Evolutionary conservation across 345 rosid species (phyloP).

Genomic region (Leavenworthia alabamica): DNA sequence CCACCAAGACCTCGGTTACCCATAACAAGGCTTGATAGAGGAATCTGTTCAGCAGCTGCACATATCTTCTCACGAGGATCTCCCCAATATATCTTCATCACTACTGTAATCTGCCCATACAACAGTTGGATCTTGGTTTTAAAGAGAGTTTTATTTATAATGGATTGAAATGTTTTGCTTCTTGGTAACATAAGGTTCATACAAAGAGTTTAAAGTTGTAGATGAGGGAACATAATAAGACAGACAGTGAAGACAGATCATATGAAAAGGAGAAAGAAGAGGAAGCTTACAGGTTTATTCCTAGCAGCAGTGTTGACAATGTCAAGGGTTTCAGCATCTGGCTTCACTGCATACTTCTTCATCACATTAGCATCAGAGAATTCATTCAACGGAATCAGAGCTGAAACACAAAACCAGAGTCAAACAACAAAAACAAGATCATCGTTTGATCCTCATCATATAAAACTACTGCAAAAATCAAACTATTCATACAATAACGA

Average conservation of each 20-base stretch:
- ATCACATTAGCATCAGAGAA: constrained; percentile 46
- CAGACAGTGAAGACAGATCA: background rate
- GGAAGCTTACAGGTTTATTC: constrained; percentile 42
- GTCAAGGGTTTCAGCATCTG: constrained; percentile 71
- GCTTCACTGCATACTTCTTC: constrained; percentile 72
- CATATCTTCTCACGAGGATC: constrained; percentile 81
- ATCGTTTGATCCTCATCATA: too few relatives aligned
- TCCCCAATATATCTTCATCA: constrained; percentile 79
- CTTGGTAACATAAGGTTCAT: too few relatives aligned
- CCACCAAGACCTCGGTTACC: constrained; percentile 85
- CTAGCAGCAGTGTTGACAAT: constrained; percentile 47
- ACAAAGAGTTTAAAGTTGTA: background rate
- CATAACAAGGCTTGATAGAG: constrained; percentile 60
- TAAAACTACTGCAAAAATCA: too few relatives aligned
- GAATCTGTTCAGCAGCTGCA: constrained; percentile 67
- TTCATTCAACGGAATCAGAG: constrained; percentile 61
- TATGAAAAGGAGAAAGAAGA: background rate
- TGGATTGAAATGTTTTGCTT: too few relatives aligned
- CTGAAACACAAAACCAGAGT: constrained; percentile 33
- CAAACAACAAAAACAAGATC: background rate
- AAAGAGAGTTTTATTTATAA: too few relatives aligned
- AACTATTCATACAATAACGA: too few relatives aligned
- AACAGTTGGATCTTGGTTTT: constrained; percentile 9
- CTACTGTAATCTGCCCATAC: constrained; percentile 34
- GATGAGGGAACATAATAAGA: background rate